Evolutionary conservation across 129 eudicot genomes (phyloP).

Genomic region (Tagetes patula): DNA sequence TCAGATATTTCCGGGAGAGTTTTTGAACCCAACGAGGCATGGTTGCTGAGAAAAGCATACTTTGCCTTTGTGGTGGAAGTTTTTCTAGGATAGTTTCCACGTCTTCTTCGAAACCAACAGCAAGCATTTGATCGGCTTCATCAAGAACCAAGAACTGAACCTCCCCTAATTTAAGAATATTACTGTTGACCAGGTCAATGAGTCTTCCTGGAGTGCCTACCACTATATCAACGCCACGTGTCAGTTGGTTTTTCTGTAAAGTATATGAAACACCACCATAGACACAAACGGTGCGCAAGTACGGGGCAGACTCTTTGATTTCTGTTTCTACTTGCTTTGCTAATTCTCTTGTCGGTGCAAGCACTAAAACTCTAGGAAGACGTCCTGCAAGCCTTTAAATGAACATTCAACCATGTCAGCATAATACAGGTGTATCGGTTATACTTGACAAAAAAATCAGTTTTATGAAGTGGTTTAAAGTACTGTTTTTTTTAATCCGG

Average conservation of each 20-base stretch:
- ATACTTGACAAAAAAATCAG: background rate
- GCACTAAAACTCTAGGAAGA: constrained; percentile 77
- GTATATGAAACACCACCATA: constrained; percentile 91
- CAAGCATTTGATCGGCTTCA: constrained; percentile 99
- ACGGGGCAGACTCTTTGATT: constrained; percentile 91
- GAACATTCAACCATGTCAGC: background rate
- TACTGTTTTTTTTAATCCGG: background rate
- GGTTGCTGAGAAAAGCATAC: constrained; percentile 98
- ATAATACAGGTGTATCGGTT: background rate
- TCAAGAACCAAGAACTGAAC: constrained; percentile 88
- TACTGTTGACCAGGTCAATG: constrained; percentile 75
- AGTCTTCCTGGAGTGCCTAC: constrained; percentile 98
- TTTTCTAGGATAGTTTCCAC: constrained; percentile 71
- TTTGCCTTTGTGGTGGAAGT: constrained; percentile 75
- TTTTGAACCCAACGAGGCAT: constrained; percentile 95
- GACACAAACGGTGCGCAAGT: constrained; percentile 82
- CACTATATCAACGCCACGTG: constrained; percentile 92
- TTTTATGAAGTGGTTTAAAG: background rate
- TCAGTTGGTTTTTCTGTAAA: constrained; percentile 60
- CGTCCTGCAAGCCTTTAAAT: constrained; percentile 65
- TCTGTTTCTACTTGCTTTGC: constrained; percentile 97
- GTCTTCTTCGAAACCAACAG: constrained; percentile 97
- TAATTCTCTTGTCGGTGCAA: constrained; percentile 93
- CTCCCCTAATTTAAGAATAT: constrained; percentile 68
- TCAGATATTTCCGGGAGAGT: constrained; percentile 67